These are phyloP conservation scores for Spirogloea muscicola DNA, from an alignment of 139 green algal genomes.

Conservation along the genomic window DNA sequence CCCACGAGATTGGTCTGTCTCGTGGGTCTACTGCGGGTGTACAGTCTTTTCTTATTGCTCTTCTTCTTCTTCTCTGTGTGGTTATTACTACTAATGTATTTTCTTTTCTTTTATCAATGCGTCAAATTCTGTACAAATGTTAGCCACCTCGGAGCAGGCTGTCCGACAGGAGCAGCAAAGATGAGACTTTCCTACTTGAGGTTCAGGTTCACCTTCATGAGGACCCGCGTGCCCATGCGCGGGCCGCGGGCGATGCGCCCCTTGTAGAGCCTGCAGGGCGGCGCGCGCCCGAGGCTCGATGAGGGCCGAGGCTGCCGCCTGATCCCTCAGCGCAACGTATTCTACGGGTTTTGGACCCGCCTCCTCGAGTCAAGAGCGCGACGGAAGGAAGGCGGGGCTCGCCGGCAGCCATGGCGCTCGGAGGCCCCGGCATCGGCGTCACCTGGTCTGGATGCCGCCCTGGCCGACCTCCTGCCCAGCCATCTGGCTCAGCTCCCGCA, in stretches of 20 bases:
- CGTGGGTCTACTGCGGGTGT: too few relatives aligned
- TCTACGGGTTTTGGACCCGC: too few relatives aligned
- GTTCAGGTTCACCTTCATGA: slow-evolving; percentile 25
- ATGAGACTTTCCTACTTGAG: background rate
- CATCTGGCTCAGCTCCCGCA: slow-evolving; percentile 10
- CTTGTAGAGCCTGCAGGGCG: slow-evolving; percentile 16
- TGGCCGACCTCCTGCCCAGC: slow-evolving; percentile 18
- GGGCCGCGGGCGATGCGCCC: slow-evolving; percentile 12
- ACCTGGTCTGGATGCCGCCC: slow-evolving; percentile 22
- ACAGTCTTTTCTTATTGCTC: too few relatives aligned
- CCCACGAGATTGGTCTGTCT: background rate
- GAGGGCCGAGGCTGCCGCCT: too few relatives aligned
- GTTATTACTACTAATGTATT: too few relatives aligned
- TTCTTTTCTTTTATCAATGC: too few relatives aligned
- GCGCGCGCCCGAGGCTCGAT: background rate
- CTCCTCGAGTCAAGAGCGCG: too few relatives aligned
- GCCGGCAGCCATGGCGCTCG: too few relatives aligned
- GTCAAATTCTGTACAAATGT: background rate
- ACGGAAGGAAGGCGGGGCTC: too few relatives aligned
- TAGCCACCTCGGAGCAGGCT: background rate
- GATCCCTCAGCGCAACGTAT: too few relatives aligned
- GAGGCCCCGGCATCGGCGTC: too few relatives aligned
- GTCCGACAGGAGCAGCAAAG: background rate
- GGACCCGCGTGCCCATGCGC: slow-evolving; percentile 21
- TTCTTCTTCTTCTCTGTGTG: too few relatives aligned